phyloP scores from a whole-genome alignment of 495 filamentous ascomycete species.

The Hypoxylon intermedium region DNA sequence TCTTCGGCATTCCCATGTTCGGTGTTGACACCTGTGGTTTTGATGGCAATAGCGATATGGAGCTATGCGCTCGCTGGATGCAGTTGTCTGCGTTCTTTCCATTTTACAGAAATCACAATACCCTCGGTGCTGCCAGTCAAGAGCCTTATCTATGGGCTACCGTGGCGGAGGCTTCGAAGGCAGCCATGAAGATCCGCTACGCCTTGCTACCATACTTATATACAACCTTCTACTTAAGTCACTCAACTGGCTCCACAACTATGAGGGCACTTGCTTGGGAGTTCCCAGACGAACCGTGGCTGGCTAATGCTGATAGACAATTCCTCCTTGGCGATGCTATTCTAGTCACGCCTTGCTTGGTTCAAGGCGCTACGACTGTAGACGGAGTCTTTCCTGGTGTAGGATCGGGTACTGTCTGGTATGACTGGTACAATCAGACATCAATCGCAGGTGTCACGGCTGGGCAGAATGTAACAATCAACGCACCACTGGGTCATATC shows the following conservation, averaged over 20 bases:
- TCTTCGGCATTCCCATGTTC: slow-evolving; percentile 90
- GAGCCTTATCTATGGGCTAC: slow-evolving; percentile 79
- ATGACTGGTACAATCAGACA: slow-evolving; percentile 79
- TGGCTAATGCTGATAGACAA: slow-evolving; percentile 72
- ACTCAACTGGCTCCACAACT: slow-evolving; percentile 72
- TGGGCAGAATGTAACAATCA: slow-evolving; percentile 73
- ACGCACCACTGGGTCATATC: slow-evolving; percentile 79
- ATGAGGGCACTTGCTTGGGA: slow-evolving; percentile 87
- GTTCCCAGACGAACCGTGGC: slow-evolving; percentile 76
- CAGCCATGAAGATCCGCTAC: slow-evolving; percentile 78
- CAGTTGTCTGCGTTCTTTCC: slow-evolving; percentile 85
- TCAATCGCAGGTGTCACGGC: slow-evolving; percentile 57
- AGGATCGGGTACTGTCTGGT: slow-evolving; percentile 68
- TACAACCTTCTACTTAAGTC: slow-evolving; percentile 75
- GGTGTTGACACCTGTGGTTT: slow-evolving; percentile 86
- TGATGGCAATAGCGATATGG: slow-evolving; percentile 70
- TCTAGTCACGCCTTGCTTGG: slow-evolving; percentile 76
- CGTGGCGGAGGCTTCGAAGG: slow-evolving; percentile 69
- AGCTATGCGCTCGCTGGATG: slow-evolving; percentile 89
- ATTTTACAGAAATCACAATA: slow-evolving; percentile 88
- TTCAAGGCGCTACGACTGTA: slow-evolving; percentile 68
- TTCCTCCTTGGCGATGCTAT: slow-evolving; percentile 78
- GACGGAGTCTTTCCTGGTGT: slow-evolving; percentile 81
- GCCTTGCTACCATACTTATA: slow-evolving; percentile 80
- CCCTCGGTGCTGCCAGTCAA: slow-evolving; percentile 65